phyloP scores from a whole-genome alignment of 495 filamentous ascomycete species.

The Neurospora tetraspora region DNA sequence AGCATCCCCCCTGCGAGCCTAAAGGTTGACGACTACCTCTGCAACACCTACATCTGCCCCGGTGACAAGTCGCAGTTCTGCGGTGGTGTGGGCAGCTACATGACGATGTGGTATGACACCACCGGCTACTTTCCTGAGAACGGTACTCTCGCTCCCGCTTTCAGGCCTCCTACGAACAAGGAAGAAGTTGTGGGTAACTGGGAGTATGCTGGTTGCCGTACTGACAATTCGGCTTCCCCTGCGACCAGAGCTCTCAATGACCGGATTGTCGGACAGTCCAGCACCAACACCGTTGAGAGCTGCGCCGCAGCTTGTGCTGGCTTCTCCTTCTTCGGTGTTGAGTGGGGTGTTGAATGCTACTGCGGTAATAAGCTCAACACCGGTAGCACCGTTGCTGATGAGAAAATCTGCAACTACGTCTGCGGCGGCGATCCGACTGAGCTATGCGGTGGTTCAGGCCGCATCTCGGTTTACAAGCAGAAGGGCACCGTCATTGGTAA shows the following conservation, averaged over 20 bases:
- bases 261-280: conserved; percentile 4
- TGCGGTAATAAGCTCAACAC: conserved; percentile 6
- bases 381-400: not conserved
- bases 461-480: conserved; percentile 6
- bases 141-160: conserved; percentile 6
- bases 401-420: conserved; percentile 1
- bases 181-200: conserved; percentile 16
- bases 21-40: conserved; percentile 21
- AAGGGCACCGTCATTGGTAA: conserved; percentile 3
- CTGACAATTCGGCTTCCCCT: conserved; percentile 11
- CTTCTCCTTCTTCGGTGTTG: conserved; percentile 13
- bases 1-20: conserved; percentile 19
- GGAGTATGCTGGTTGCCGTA: conserved; percentile 23
- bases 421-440: conserved; percentile 8
- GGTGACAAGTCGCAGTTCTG: conserved; percentile 25
- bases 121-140: conserved; percentile 7
- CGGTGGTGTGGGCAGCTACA: conserved; percentile 20
- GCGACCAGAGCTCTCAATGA: conserved; percentile 11
- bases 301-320: conserved; percentile 17
- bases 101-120: conserved; percentile 9
- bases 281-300: conserved; percentile 22
- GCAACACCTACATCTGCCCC: conserved; percentile 21
- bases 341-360: conserved; percentile 12
- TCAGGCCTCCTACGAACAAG: conserved; percentile 9
- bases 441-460: conserved; percentile 4